Percentiles rank a stretch among this genome's conserved stretches.
Evolutionary conservation across 1,284 basidiomycete species (phyloP).

Genomic region (Rugosomyces carneus): DNA sequence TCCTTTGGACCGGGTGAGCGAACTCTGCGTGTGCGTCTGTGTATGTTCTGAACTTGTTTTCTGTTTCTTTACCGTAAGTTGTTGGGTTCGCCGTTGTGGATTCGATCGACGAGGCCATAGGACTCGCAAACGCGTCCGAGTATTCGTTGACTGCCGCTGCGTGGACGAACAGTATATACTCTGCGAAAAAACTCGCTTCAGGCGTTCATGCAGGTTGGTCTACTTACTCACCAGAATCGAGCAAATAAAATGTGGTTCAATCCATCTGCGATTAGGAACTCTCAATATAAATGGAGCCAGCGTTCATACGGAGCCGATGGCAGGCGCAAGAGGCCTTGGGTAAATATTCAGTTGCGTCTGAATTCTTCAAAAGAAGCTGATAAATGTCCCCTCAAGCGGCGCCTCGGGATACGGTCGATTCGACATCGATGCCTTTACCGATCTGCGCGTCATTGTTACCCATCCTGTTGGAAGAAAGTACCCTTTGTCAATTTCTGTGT

Average conservation of each 20-base stretch:
- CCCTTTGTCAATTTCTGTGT: no score
- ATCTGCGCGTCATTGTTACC: conserved; percentile 34
- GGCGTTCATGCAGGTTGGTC: conserved; percentile 40
- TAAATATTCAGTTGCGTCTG: conserved; percentile 16
- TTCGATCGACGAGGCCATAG: conserved; percentile 46
- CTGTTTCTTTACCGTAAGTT: conserved; percentile 30
- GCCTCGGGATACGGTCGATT: conserved; percentile 49
- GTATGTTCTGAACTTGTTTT: neutral
- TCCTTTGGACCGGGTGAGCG: conserved; percentile 51
- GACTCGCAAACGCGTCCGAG: conserved; percentile 47
- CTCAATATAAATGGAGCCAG: conserved; percentile 38
- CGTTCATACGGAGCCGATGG: conserved; percentile 27
- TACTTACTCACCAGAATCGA: neutral
- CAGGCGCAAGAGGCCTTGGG: conserved; percentile 30
- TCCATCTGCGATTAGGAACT: conserved; percentile 32
- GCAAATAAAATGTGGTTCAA: no score
- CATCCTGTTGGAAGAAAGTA: conserved; percentile 32
- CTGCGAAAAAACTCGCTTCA: conserved; percentile 42
- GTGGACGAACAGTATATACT: conserved; percentile 47
- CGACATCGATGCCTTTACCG: conserved; percentile 45
- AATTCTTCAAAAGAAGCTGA: neutral
- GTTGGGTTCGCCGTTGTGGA: conserved; percentile 41
- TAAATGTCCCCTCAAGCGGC: conserved; percentile 30
- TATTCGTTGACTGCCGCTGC: conserved; percentile 49
- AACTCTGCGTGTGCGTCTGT: conserved; percentile 9